A percentile compares a stretch with the other conserved stretches of the same genome.
Conservation (phyloP, 2,329 filamentous ascomycete species). For the Chaetomium olivaceum region DNA sequence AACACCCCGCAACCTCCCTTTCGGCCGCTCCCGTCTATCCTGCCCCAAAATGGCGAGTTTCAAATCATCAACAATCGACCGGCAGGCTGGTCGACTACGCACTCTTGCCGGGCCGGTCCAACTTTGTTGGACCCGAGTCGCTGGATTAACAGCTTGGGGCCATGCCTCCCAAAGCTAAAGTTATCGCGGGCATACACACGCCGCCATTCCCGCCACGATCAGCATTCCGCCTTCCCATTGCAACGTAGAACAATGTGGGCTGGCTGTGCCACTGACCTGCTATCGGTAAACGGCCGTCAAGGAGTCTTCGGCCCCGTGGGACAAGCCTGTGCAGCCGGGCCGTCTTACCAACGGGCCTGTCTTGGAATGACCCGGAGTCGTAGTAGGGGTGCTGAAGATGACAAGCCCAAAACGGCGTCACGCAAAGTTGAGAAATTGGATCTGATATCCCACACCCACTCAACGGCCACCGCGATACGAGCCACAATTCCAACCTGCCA, state of each 20-base stretch:
- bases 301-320: not conserved
- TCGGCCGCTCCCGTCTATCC: not conserved
- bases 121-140: not conserved
- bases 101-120: not conserved
- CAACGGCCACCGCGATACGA: not conserved
- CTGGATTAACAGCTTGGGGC: not conserved
- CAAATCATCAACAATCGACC: not conserved
- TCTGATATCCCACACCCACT: not conserved
- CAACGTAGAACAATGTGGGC: not conserved
- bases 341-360: not conserved
- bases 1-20: not conserved
- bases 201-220: not conserved
- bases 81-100: not conserved
- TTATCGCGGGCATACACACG: not conserved
- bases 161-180: not conserved
- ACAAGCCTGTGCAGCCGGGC: not conserved
- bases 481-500: not conserved
- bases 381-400: not conserved
- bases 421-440: not conserved
- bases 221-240: not conserved
- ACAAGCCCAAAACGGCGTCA: not conserved
- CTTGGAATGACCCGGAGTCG: not conserved
- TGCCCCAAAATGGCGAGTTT: not conserved
- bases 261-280: not conserved
- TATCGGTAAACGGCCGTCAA: not conserved